Conservation (phyloP, 2,329 filamentous ascomycete genomes). For the Venturia nashicola region DNA sequence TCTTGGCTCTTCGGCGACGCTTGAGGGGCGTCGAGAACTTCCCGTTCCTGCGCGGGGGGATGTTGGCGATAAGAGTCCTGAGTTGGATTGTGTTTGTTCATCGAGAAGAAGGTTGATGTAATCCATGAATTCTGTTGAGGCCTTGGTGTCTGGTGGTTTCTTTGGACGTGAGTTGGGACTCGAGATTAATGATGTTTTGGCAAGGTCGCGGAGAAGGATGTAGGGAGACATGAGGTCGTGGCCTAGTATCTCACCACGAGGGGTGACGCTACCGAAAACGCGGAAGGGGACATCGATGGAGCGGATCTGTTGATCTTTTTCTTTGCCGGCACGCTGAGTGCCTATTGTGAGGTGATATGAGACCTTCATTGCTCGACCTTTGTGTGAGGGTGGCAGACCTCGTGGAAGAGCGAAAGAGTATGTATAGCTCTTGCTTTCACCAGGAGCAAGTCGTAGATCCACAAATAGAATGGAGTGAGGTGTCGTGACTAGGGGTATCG, state of each 20-base stretch:
- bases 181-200: constrained; percentile 36
- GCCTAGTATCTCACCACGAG: constrained; percentile 71
- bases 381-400: constrained; percentile 82
- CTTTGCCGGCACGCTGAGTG: constrained; percentile 71
- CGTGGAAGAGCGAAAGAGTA: constrained; percentile 79
- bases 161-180: constrained; percentile 11
- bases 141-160: constrained; percentile 26
- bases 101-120: constrained; percentile 37
- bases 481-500: constrained; percentile 83
- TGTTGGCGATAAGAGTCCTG: constrained; percentile 37
- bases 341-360: constrained; percentile 84
- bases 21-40: constrained; percentile 34
- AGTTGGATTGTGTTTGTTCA: constrained; percentile 19
- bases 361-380: constrained; percentile 88
- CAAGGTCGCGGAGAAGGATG: constrained; percentile 74
- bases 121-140: constrained; percentile 22
- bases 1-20: constrained; percentile 47
- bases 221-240: constrained; percentile 94
- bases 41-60: constrained; percentile 47
- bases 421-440: constrained; percentile 76
- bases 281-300: constrained; percentile 90
- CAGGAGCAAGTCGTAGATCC: constrained; percentile 73
- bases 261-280: constrained; percentile 85
- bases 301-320: constrained; percentile 64
- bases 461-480: constrained; percentile 95